These are phyloP conservation scores for Beauveria caledonica DNA, from an alignment of 2,329 filamentous ascomycete species.

Conservation along the genomic window DNA sequence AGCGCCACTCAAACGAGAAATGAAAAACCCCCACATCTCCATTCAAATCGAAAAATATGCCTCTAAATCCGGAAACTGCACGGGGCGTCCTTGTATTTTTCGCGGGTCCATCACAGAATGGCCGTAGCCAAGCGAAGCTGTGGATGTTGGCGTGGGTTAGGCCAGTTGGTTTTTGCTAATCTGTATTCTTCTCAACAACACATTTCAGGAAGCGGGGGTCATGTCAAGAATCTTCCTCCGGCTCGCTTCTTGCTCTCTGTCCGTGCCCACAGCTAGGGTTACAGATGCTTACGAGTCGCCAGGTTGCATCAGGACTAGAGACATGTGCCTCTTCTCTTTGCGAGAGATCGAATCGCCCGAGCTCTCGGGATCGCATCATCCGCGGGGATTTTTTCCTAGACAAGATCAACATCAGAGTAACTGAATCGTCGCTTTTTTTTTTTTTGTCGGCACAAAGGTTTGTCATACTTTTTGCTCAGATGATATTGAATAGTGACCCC, in stretches of 20 bases:
- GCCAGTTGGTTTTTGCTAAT: neutral
- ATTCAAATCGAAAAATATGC: neutral
- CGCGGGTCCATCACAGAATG: neutral
- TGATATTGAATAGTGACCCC: neutral
- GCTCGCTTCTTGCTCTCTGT: neutral
- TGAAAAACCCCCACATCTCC: neutral
- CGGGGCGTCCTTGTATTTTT: neutral
- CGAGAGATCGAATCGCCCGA: neutral
- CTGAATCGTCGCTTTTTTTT: neutral
- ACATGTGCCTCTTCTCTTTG: neutral
- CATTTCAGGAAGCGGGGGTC: neutral
- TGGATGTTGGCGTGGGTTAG: neutral
- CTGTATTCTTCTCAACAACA: no score
- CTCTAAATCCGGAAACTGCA: neutral
- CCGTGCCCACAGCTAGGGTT: slow-evolving; percentile 6
- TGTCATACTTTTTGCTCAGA: no score
- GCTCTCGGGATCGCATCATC: neutral
- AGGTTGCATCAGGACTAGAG: slow-evolving; percentile 4
- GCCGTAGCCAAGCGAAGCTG: neutral
- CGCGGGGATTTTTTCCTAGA: neutral
- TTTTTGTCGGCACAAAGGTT: neutral
- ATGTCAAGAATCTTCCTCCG: neutral
- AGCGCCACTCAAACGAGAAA: neutral
- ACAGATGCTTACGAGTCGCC: neutral
- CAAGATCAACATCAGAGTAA: neutral